Conservation (phyloP, 148 eudicot species). For the Silene conica region DNA sequence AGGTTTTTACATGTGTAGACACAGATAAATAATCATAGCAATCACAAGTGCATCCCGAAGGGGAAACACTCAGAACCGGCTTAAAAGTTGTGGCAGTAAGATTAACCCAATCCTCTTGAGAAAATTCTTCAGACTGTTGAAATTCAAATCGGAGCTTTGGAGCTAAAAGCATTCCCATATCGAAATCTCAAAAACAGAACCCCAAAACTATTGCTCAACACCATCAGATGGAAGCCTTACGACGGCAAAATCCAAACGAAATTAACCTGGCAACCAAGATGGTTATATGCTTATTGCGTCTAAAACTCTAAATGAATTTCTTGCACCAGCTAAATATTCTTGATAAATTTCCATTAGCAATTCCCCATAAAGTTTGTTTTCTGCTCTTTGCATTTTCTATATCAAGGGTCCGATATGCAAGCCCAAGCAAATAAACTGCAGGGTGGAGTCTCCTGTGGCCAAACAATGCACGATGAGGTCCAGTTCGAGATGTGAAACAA, state of each 20-base stretch:
- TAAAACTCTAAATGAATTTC: conserved; percentile 45
- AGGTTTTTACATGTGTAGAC: not conserved
- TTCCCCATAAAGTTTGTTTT: conserved; percentile 38
- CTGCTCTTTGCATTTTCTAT: conserved; percentile 61
- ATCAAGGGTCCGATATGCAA: conserved; percentile 91
- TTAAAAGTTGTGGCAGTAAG: not conserved
- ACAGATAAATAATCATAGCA: not conserved
- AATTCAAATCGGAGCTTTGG: not conserved
- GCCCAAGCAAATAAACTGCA: conserved; percentile 84
- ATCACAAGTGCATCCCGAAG: not conserved
- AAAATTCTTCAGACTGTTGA: not conserved
- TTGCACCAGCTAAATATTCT: conserved; percentile 57
- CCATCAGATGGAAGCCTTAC: not conserved
- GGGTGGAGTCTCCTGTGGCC: conserved; percentile 87
- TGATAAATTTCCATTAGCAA: conserved; percentile 44
- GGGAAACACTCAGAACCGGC: conserved; percentile 1
- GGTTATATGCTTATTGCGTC: not conserved
- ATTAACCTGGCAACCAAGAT: conserved; percentile 10
- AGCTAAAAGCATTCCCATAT: conserved; percentile 2
- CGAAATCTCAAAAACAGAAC: not conserved
- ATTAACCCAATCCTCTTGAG: not conserved
- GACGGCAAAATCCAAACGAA: not conserved
- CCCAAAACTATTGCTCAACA: not conserved
- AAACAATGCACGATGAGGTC: conserved; percentile 16
- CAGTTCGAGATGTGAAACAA: not conserved